Percentiles rank a stretch among this genome's conserved stretches.
phyloP scores from a whole-genome alignment of 345 rosid genomes.

The Boechera divaricarpa region DNA sequence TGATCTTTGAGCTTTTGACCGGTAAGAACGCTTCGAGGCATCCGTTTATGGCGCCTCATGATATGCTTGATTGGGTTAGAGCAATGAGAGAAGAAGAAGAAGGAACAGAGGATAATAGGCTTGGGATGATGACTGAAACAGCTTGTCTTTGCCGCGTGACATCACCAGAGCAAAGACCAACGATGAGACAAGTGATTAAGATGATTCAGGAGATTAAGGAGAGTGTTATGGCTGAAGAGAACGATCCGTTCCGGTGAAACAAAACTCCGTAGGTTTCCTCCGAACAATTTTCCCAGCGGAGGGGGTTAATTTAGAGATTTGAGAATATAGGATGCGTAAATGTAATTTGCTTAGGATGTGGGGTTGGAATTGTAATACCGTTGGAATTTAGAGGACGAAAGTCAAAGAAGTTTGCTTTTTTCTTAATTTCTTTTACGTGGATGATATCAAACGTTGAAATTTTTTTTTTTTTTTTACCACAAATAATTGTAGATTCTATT shows the following conservation, averaged over 20 bases:
- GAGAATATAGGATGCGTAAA: constrained; percentile 12
- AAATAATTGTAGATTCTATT: constrained; percentile 15
- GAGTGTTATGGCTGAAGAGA: constrained; percentile 48
- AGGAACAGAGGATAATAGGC: constrained; percentile 58
- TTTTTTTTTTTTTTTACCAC: neutral
- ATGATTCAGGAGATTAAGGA: constrained; percentile 91
- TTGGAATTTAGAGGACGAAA: constrained; percentile 16
- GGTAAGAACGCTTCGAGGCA: constrained; percentile 82
- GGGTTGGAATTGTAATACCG: constrained; percentile 22
- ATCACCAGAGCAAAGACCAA: constrained; percentile 90
- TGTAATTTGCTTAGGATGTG: constrained; percentile 37
- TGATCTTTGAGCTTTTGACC: constrained; percentile 81
- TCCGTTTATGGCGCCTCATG: constrained; percentile 76
- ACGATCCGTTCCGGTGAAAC: constrained; percentile 40
- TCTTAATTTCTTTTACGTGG: neutral
- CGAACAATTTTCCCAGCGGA: constrained; percentile 25
- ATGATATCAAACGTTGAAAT: constrained; percentile 25
- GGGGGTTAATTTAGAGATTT: neutral
- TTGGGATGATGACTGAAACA: constrained; percentile 84
- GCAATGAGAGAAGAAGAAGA: constrained; percentile 68
- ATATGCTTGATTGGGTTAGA: constrained; percentile 85
- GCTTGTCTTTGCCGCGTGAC: constrained; percentile 82
- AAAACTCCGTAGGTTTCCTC: constrained; percentile 7
- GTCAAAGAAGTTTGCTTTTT: constrained; percentile 29
- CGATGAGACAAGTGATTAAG: constrained; percentile 88